Conservation (phyloP, 768 basidiomycete genomes). For the Xerocomus spinulosus region DNA sequence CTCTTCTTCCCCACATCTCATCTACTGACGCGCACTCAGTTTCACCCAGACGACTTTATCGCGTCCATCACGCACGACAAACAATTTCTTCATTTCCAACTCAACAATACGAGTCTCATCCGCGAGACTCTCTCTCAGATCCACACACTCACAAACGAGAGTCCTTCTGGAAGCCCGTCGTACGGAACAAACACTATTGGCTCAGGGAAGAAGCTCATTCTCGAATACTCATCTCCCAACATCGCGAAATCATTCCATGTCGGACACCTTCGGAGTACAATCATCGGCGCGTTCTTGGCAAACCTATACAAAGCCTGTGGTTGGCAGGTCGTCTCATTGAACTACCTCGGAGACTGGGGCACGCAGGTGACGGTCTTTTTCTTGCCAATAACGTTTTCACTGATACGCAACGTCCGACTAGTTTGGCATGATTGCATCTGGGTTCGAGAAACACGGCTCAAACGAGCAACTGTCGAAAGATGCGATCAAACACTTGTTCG, state of each 20-base stretch:
- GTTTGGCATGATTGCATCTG: slow-evolving; percentile 86
- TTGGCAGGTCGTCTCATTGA: slow-evolving; percentile 87
- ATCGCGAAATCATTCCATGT: slow-evolving; percentile 99
- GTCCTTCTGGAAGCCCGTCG: slow-evolving; percentile 53
- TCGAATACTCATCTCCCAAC: slow-evolving; percentile 96
- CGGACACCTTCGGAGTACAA: slow-evolving; percentile 95
- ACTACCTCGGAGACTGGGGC: slow-evolving; percentile 98
- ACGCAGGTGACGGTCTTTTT: slow-evolving; percentile 64
- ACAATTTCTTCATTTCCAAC: slow-evolving; percentile 79
- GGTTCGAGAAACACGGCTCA: slow-evolving; percentile 89
- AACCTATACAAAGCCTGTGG: slow-evolving; percentile 91
- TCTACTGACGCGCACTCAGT: slow-evolving; percentile 53
- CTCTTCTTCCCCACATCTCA: no score
- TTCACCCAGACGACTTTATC: slow-evolving; percentile 79
- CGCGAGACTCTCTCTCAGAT: slow-evolving; percentile 69
- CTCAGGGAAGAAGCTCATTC: slow-evolving; percentile 74
- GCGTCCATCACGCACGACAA: slow-evolving; percentile 65
- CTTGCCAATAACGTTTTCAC: neutral
- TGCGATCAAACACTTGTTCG: slow-evolving; percentile 91
- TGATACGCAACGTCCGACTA: slow-evolving; percentile 22
- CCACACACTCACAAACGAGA: slow-evolving; percentile 62
- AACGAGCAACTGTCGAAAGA: slow-evolving; percentile 79
- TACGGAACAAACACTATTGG: slow-evolving; percentile 83
- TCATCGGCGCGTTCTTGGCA: slow-evolving; percentile 91
- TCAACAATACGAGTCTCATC: slow-evolving; percentile 60